Conservation (phyloP, 1,284 basidiomycete species). For the Meira nashicola region DNA sequence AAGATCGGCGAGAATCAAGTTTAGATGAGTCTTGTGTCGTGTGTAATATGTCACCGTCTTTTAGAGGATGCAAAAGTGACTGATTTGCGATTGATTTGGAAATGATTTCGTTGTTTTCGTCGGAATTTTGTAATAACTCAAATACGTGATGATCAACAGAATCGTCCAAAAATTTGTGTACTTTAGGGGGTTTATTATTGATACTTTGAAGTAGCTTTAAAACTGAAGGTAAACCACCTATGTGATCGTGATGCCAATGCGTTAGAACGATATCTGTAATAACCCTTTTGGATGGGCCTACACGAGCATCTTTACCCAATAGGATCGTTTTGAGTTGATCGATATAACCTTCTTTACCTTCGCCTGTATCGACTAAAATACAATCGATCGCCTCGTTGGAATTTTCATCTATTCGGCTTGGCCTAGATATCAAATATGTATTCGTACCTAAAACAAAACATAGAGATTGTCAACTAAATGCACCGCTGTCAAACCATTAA, state of each 20-base stretch:
- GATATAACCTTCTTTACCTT: slow-evolving; percentile 68
- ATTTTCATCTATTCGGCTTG: slow-evolving; percentile 56
- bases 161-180: slow-evolving; percentile 55
- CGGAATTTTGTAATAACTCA: slow-evolving; percentile 71
- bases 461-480: not conserved
- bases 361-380: slow-evolving; percentile 82
- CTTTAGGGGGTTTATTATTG: slow-evolving; percentile 50
- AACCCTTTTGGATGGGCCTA: not conserved
- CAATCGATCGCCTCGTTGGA: slow-evolving; percentile 51
- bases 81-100: slow-evolving; percentile 1
- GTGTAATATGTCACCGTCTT: slow-evolving; percentile 19
- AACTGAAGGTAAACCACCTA: slow-evolving; percentile 70
- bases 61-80: slow-evolving; percentile 23
- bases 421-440: slow-evolving; percentile 73
- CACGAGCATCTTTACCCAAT: slow-evolving; percentile 22
- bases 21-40: too few species aligned
- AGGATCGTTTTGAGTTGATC: slow-evolving; percentile 65
- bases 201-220: slow-evolving; percentile 62
- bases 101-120: slow-evolving; percentile 37
- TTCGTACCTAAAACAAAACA: slow-evolving; percentile 66
- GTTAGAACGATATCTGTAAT: slow-evolving; percentile 63
- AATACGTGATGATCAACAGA: slow-evolving; percentile 67
- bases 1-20: slow-evolving; percentile 7
- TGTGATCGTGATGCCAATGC: slow-evolving; percentile 85
- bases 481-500: not conserved